phyloP scores from a whole-genome alignment of 2,329 filamentous ascomycete species.

The Fusarium burgessii region DNA sequence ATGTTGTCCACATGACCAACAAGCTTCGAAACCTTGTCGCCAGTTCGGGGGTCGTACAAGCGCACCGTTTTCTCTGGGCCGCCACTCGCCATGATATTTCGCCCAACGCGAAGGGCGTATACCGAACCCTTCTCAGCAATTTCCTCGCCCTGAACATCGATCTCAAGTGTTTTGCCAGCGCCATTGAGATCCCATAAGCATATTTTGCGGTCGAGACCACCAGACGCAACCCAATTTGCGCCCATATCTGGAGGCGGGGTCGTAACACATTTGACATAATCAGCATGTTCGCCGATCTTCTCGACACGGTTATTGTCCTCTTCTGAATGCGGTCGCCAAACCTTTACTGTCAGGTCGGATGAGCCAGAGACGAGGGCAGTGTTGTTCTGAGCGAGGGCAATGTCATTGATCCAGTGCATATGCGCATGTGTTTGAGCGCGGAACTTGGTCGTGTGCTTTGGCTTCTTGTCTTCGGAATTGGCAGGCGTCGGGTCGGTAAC shows the following conservation, averaged over 20 bases:
- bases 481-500: slow-evolving; percentile 48
- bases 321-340: slow-evolving; percentile 82
- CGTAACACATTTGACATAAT: slow-evolving; percentile 96
- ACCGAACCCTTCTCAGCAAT: slow-evolving; percentile 91
- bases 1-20: slow-evolving; percentile 97
- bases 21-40: slow-evolving; percentile 93
- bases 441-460: slow-evolving; percentile 66
- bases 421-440: slow-evolving; percentile 77
- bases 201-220: slow-evolving; percentile 91
- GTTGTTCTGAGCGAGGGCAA: slow-evolving; percentile 82
- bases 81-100: slow-evolving; percentile 87
- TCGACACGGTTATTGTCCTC: slow-evolving; percentile 65
- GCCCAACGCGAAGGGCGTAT: slow-evolving; percentile 86
- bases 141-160: slow-evolving; percentile 87
- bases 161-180: slow-evolving; percentile 85
- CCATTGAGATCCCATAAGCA: slow-evolving; percentile 94
- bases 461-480: slow-evolving; percentile 46
- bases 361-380: slow-evolving; percentile 87
- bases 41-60: slow-evolving; percentile 90
- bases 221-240: slow-evolving; percentile 90
- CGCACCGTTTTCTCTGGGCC: slow-evolving; percentile 94
- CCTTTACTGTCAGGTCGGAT: slow-evolving; percentile 92
- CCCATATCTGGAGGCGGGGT: slow-evolving; percentile 72
- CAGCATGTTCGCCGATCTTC: slow-evolving; percentile 90
- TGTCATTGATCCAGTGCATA: slow-evolving; percentile 97